Base-by-base conservation (phyloP, 129 eudicot genomes). In the Solidago caesia region DNA sequence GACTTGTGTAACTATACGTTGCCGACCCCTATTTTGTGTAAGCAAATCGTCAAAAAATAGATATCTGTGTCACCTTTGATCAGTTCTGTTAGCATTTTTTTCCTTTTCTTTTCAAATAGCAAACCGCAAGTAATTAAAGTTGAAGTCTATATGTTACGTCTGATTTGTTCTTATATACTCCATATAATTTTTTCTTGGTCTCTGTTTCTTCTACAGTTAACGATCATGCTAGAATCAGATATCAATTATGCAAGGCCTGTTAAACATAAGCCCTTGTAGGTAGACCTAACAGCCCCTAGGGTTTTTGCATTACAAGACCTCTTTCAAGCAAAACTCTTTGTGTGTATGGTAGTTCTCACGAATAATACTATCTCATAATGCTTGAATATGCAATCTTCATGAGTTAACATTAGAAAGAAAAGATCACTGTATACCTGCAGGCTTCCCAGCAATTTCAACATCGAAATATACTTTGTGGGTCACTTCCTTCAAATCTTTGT, bases 381-480 rank as follows among this genome's bases (percentile, higher is more conserved):
- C 8, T 48, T n/a, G 58, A 29, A 73, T 29, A 60, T 13, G 5
- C 71, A 33, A 33, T 33, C 39, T 33, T 3, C 39, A 33, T 75
- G 48, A 46, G 57, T 51, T 75, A 65, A 75, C 6, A 13, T 39
- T 33, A 33, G 39, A 59, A 42, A 49, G n/a, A 21, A 52, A 21
- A 8, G 75, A 10, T 4, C 16, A 72, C 2, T 44, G 44, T 85
- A 73, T 86, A 94, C 98, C 98, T 13, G 96, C 97, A 39, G 90
- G 87, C 13, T 53, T 53, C 9, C 60, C 60, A 53, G 60, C 16
- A 71, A 92, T 89, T 82, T 90, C 96, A 41, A 93, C 88, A 75
- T 92, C 96, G 44, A 92, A 89, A 74, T 72, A 92, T 4, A 92
- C 98, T 51, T 77, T 77, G 81, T 65, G 60, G 13, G 60, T 53